A percentile compares a stretch with the other conserved stretches of the same genome.
phyloP scores from a whole-genome alignment of 2,329 filamentous ascomycete species.

The Colletotrichum costaricense region DNA sequence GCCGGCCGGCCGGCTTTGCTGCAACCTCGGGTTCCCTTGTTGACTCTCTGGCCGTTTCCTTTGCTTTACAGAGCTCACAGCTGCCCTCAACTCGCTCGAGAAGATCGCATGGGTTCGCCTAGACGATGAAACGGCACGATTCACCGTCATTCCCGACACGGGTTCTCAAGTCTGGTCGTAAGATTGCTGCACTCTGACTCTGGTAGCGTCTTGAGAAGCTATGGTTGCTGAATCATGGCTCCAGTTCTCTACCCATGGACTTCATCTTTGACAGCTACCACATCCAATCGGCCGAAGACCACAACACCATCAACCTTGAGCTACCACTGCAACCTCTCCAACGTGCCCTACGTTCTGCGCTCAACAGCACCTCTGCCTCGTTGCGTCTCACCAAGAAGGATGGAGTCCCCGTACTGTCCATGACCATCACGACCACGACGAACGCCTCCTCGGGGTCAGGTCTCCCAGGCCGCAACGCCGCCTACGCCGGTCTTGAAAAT shows the following conservation, averaged over 20 bases:
- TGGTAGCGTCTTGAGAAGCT: background rate
- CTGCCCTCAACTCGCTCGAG: constrained; percentile 74
- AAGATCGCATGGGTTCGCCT: constrained; percentile 93
- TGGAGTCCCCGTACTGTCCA: constrained; percentile 83
- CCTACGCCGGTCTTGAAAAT: constrained; percentile 43
- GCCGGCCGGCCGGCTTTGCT: too few species aligned
- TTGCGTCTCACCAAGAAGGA: constrained; percentile 95
- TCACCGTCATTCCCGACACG: constrained; percentile 94
- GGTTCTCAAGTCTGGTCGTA: constrained; percentile 97
- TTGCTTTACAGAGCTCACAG: constrained; percentile 66
- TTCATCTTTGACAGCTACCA: constrained; percentile 89
- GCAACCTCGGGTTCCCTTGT: background rate
- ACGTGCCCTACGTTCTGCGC: constrained; percentile 89
- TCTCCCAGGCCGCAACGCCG: constrained; percentile 41
- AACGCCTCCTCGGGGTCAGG: constrained; percentile 52
- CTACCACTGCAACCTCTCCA: constrained; percentile 89
- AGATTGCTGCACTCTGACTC: constrained; percentile 48
- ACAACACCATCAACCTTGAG: constrained; percentile 96
- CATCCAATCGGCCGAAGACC: constrained; percentile 83
- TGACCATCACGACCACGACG: constrained; percentile 88
- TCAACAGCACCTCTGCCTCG: constrained; percentile 82
- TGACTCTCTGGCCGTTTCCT: background rate
- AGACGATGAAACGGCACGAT: constrained; percentile 87
- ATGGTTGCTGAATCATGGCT: constrained; percentile 6
- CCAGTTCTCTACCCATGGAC: constrained; percentile 73